phyloP scores from a whole-genome alignment of 306 rosid species.

The Styphnolobium japonicum region DNA sequence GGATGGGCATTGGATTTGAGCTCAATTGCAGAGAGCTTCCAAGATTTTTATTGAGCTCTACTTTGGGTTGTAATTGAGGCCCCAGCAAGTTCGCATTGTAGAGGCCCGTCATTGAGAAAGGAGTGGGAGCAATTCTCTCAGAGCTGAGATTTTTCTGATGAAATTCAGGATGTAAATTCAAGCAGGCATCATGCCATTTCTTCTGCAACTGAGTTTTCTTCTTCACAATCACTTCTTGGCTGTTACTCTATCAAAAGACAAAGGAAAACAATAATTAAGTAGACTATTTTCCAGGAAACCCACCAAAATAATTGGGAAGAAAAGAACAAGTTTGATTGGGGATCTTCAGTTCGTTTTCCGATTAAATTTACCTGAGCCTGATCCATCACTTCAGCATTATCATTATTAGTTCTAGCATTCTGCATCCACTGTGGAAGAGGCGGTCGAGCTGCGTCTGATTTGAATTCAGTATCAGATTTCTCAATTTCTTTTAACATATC shows the following conservation, averaged over 20 bases:
- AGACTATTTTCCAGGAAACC: background rate
- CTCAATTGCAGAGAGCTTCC: conserved; percentile 62
- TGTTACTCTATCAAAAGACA: conserved; percentile 39
- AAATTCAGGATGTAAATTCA: conserved; percentile 71
- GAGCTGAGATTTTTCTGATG: conserved; percentile 55
- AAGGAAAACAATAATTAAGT: conserved; percentile 9
- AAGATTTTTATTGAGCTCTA: conserved; percentile 55
- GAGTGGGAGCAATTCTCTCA: conserved; percentile 52
- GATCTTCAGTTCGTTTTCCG: background rate
- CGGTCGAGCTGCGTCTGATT: conserved; percentile 47
- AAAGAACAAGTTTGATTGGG: background rate
- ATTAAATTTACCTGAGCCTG: conserved; percentile 52
- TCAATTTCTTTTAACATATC: conserved; percentile 56
- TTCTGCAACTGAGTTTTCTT: conserved; percentile 64
- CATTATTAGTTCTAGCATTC: conserved; percentile 55
- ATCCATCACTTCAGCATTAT: conserved; percentile 44
- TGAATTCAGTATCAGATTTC: conserved; percentile 49
- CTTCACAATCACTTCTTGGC: conserved; percentile 50
- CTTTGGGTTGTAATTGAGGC: conserved; percentile 63
- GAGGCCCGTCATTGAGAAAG: conserved; percentile 61
- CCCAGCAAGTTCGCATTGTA: conserved; percentile 51
- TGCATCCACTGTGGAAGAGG: conserved; percentile 90
- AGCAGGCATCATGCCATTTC: conserved; percentile 81
- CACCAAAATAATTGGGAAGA: background rate
- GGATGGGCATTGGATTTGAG: background rate